A percentile compares a stretch with the other conserved stretches of the same genome.
These are phyloP conservation scores for Suillus discolor DNA, from an alignment of 768 basidiomycete genomes.

Conservation along the genomic window DNA sequence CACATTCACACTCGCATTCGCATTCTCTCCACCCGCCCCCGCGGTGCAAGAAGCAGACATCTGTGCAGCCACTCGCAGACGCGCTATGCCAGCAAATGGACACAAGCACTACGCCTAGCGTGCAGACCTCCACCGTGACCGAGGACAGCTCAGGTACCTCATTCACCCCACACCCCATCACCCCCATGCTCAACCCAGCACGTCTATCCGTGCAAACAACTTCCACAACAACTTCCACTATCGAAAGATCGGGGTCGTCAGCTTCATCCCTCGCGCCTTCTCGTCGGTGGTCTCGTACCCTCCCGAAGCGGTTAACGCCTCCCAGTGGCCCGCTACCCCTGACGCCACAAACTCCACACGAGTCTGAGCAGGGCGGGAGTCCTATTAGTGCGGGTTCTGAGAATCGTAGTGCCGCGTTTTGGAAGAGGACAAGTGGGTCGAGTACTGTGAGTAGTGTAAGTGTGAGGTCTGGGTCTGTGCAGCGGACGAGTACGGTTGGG, in stretches of 20 bases:
- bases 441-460: constrained; percentile 45
- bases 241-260: constrained; percentile 29
- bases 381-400: constrained; percentile 37
- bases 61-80: constrained; percentile 4
- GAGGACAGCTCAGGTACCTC: not conserved
- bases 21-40: constrained; percentile 39
- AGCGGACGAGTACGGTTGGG: not conserved
- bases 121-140: constrained; percentile 3
- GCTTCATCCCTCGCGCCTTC: constrained; percentile 24
- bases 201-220: constrained; percentile 1
- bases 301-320: constrained; percentile 57
- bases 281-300: constrained; percentile 55
- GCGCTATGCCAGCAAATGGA: constrained; percentile 24
- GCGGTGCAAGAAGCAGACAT: constrained; percentile 26
- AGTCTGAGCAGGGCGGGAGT: not conserved
- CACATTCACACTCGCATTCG: constrained; percentile 32
- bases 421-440: constrained; percentile 53
- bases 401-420: constrained; percentile 35
- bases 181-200: not conserved
- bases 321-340: constrained; percentile 50
- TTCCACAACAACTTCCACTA: constrained; percentile 6
- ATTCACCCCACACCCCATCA: not conserved
- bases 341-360: constrained; percentile 44
- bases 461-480: constrained; percentile 21
- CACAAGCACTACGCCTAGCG: constrained; percentile 17